These are phyloP conservation scores for Hypoxylon perforatum DNA, from an alignment of 495 filamentous ascomycete genomes.

Conservation along the genomic window DNA sequence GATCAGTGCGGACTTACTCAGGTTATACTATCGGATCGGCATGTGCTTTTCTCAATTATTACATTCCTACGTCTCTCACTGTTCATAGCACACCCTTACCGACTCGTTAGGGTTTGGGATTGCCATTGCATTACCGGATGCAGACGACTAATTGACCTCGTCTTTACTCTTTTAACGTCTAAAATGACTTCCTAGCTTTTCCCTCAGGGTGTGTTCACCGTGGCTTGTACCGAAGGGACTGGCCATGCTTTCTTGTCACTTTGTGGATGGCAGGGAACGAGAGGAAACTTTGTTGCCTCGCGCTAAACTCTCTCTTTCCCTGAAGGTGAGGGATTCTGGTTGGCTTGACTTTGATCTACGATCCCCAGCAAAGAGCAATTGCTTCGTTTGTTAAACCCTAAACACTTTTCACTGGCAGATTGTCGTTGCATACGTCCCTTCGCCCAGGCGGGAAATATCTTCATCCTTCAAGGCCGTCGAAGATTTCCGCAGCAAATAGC, in stretches of 20 bases:
- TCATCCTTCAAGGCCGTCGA: not conserved
- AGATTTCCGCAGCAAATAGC: slow-evolving; percentile 8
- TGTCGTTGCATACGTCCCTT: slow-evolving; percentile 1
- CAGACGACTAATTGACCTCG: slow-evolving; percentile 20
- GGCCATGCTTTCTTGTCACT: slow-evolving; percentile 27
- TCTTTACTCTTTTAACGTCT: slow-evolving; percentile 9
- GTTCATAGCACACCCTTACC: slow-evolving; percentile 8
- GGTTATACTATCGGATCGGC: slow-evolving; percentile 4
- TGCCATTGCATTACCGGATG: slow-evolving; percentile 17
- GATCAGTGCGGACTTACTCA: slow-evolving; percentile 1
- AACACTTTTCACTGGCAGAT: not conserved
- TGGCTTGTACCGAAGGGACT: not conserved
- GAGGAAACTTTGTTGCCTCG: not conserved
- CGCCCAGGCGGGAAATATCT: not conserved
- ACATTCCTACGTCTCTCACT: slow-evolving; percentile 25
- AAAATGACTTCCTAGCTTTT: slow-evolving; percentile 25
- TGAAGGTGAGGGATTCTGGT: not conserved
- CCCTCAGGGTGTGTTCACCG: not conserved
- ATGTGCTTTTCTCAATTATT: slow-evolving; percentile 18
- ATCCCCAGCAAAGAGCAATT: slow-evolving; percentile 6
- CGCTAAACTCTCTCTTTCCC: not conserved
- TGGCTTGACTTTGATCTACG: not conserved
- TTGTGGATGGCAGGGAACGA: not conserved
- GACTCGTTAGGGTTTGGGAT: slow-evolving; percentile 14
- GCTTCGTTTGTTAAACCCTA: not conserved